These are phyloP conservation scores for Macroventuria anomochaeta DNA, from an alignment of 2,329 filamentous ascomycete genomes.

Conservation along the genomic window DNA sequence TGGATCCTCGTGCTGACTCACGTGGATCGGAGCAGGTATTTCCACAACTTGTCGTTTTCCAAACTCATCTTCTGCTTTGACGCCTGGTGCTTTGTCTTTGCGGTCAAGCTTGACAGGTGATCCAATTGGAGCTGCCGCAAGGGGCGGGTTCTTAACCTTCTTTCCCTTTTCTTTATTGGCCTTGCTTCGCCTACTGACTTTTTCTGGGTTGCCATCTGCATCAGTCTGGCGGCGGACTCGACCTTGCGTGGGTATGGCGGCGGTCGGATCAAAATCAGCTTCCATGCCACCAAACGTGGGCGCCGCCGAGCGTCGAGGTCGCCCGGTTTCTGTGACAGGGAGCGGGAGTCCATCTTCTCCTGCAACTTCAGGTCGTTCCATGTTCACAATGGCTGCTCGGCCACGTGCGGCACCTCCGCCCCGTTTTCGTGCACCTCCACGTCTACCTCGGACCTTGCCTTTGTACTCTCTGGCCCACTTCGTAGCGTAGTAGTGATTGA, in stretches of 20 bases:
- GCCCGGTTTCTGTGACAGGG: constrained; percentile 55
- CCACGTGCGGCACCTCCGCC: constrained; percentile 52
- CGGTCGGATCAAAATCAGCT: constrained; percentile 63
- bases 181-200: constrained; percentile 53
- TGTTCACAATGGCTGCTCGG: constrained; percentile 65
- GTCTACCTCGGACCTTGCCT: constrained; percentile 64
- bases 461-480: constrained; percentile 78
- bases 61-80: constrained; percentile 46
- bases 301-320: constrained; percentile 63
- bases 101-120: constrained; percentile 47
- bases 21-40: constrained; percentile 35
- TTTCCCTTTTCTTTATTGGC: constrained; percentile 48
- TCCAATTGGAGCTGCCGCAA: constrained; percentile 47
- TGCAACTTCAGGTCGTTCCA: constrained; percentile 48
- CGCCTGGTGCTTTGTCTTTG: constrained; percentile 39
- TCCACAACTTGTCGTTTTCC: constrained; percentile 38
- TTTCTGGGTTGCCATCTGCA: constrained; percentile 43
- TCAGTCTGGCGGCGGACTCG: constrained; percentile 47
- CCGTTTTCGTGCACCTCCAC: constrained; percentile 36
- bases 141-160: constrained; percentile 51
- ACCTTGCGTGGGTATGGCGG: constrained; percentile 38
- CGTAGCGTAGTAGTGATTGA: constrained; percentile 85
- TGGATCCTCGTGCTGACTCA: constrained; percentile 35
- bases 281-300: constrained; percentile 74
- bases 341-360: constrained; percentile 48